These are phyloP conservation scores for Choiromyces venosus DNA, from an alignment of 495 filamentous ascomycete genomes.

Conservation along the genomic window DNA sequence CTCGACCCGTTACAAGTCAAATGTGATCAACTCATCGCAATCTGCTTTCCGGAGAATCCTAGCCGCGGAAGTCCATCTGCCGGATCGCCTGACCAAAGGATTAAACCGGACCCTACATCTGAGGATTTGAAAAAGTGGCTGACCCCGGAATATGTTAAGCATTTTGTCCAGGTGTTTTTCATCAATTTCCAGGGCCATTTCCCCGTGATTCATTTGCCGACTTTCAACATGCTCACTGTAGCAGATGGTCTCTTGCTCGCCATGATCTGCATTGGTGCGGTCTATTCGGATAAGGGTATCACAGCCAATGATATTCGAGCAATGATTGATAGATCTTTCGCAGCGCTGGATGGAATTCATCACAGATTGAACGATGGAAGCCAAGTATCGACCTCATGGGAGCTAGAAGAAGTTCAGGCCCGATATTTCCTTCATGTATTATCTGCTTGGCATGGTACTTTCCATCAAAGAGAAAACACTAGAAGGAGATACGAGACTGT, in stretches of 20 bases:
- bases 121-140: conserved; percentile 48
- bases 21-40: conserved; percentile 50
- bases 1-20: conserved; percentile 51
- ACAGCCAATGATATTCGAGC: conserved; percentile 52
- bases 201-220: conserved; percentile 63
- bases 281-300: conserved; percentile 55
- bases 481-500: conserved; percentile 52
- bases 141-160: conserved; percentile 55
- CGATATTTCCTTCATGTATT: conserved; percentile 53
- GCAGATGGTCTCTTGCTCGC: conserved; percentile 57
- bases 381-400: conserved; percentile 20
- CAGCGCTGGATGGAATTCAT: conserved; percentile 24
- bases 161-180: conserved; percentile 56
- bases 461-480: conserved; percentile 53
- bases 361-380: not conserved
- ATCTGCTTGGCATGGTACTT: conserved; percentile 60
- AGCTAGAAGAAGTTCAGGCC: conserved; percentile 58
- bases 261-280: conserved; percentile 62
- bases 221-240: conserved; percentile 57
- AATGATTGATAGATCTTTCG: conserved; percentile 50
- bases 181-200: conserved; percentile 62
- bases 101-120: conserved; percentile 37
- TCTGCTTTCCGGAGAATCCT: conserved; percentile 51
- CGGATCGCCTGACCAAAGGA: conserved; percentile 27
- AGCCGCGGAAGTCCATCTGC: conserved; percentile 33